Conservation (phyloP, 2,329 filamentous ascomycete species). For the Ascochyta fabae region DNA sequence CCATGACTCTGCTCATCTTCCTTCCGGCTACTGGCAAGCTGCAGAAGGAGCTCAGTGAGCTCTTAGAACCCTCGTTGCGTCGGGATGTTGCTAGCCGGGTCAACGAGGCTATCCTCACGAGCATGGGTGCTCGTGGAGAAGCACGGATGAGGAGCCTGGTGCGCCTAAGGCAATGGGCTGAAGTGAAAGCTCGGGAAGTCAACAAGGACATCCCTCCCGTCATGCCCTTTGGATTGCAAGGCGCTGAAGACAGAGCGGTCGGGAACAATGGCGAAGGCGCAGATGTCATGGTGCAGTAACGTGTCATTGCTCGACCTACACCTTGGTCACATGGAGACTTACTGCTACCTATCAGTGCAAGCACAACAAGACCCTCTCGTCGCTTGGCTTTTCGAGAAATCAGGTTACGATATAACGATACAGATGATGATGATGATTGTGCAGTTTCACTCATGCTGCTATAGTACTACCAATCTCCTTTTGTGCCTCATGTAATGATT, state of each 20-base stretch:
- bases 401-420: conserved; percentile 1
- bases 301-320: not conserved
- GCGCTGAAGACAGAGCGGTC: conserved; percentile 34
- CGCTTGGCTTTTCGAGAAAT: not conserved
- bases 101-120: conserved; percentile 83
- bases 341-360: no score
- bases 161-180: conserved; percentile 84
- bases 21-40: conserved; percentile 72
- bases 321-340: not conserved
- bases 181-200: conserved; percentile 63
- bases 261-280: conserved; percentile 46
- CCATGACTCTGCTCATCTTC: conserved; percentile 91
- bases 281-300: conserved; percentile 45
- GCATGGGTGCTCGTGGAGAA: conserved; percentile 75
- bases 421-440: not conserved
- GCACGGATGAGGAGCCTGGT: conserved; percentile 83
- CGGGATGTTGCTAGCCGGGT: conserved; percentile 85
- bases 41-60: conserved; percentile 73
- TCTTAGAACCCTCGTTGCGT: conserved; percentile 81
- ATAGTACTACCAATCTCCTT: not conserved
- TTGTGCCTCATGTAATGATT: not conserved
- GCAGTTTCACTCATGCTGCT: not conserved
- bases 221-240: conserved; percentile 53
- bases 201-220: conserved; percentile 51
- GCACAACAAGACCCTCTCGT: not conserved